phyloP scores from a whole-genome alignment of 306 rosid species.

The Astragalus membranaceus region DNA sequence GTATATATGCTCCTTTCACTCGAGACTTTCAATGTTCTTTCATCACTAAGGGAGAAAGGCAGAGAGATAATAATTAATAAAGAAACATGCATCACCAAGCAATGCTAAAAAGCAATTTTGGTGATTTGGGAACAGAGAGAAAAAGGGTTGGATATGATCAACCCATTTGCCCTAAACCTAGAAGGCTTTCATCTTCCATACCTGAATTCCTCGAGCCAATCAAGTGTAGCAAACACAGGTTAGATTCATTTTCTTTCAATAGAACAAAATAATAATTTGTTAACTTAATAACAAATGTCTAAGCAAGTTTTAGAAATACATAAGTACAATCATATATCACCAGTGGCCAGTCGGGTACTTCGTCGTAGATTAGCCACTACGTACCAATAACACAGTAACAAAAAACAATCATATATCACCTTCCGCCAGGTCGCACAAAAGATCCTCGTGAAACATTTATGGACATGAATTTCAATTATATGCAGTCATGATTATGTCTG shows the following conservation, averaged over 20 bases:
- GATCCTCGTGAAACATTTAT: too few relatives aligned
- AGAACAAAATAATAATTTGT: background rate
- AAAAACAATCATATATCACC: too few relatives aligned
- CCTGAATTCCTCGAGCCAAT: slow-evolving; percentile 69
- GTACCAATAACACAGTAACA: too few relatives aligned
- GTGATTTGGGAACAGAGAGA: slow-evolving; percentile 36
- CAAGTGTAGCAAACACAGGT: slow-evolving; percentile 55
- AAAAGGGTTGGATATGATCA: slow-evolving; percentile 37
- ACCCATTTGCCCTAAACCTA: slow-evolving; percentile 79
- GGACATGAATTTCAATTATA: too few relatives aligned
- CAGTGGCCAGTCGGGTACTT: too few relatives aligned
- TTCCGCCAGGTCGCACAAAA: too few relatives aligned
- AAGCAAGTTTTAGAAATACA: background rate
- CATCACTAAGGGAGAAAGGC: slow-evolving; percentile 4
- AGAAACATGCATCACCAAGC: slow-evolving; percentile 47
- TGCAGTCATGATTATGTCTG: too few relatives aligned
- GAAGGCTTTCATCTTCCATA: slow-evolving; percentile 39
- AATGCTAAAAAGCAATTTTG: slow-evolving; percentile 51
- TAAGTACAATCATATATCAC: too few relatives aligned
- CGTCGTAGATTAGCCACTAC: too few relatives aligned
- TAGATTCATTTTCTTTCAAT: background rate
- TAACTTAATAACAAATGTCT: too few relatives aligned
- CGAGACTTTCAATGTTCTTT: slow-evolving; percentile 19
- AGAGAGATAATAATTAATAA: background rate
- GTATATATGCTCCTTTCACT: slow-evolving; percentile 28